Base-by-base conservation (phyloP, 257 asterid genomes). In the Catharanthus roseus region DNA sequence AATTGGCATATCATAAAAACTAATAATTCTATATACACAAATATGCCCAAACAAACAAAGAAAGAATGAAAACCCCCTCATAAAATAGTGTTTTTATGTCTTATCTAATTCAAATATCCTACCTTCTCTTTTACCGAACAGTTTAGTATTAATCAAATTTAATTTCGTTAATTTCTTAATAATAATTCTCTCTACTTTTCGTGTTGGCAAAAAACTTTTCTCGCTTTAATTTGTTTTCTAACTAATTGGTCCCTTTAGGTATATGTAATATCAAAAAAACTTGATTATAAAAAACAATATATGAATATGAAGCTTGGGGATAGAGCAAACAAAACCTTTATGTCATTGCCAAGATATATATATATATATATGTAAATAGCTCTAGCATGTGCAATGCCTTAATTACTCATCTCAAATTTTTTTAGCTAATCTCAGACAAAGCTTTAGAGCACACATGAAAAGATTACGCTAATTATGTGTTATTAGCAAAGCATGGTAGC, bases 301-400 rank as follows among this genome's bases (percentile, higher is more conserved):
- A 33, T 21, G 38, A 13, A 31, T 44, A 34, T 36, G 10, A 75
- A 60, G 65, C 44, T 68, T 56, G 0, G 69, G 41, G 39, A 51
- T 53, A 21, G 47, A 69, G 66, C 66, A 73, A 80, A 71, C 74
- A 80, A 67, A 67, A 28, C 39, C 53, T 76, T 78, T 67, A 81
- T 67, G 84, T 78, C 66, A 78, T 70, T 19, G 77, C 68, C 69
- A 82, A 84, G 86, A 74, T 67, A 84, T 47, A 70, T 18, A 3
- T 38, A 38, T 38, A 3, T 38, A n/a, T n/a, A n/a, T n/a, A n/a
- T 38, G 42, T 38, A 38, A 38, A n/a, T n/a, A 57, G 24, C 42
- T 28, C 38, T 77, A 78, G 65, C 88, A 86, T 80, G 91, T 86
- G 91, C 76, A 29, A 60, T 62, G 84, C 79, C 74, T 82, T 84